A percentile compares a stretch with the other conserved stretches of the same genome.
phyloP scores from a whole-genome alignment of 371 early-diverging fungal species.

The Mucor plumbeus region DNA sequence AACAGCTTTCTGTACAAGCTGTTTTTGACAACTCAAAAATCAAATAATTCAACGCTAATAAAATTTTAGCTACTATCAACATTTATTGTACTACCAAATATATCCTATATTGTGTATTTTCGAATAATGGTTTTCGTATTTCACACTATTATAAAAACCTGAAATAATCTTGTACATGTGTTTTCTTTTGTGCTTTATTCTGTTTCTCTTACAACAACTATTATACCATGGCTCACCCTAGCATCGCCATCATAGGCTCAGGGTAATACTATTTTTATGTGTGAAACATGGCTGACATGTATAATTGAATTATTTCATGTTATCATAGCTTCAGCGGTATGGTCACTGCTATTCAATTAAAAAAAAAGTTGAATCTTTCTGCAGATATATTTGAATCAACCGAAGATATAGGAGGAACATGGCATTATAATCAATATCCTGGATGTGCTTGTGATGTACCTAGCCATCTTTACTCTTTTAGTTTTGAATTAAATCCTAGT shows the following conservation, averaged over 20 bases:
- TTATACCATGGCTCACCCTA: not conserved
- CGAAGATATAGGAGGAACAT: conserved; percentile 65
- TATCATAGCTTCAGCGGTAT: conserved; percentile 58
- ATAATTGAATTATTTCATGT: not conserved
- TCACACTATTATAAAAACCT: not conserved
- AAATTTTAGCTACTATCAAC: not conserved
- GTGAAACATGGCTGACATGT: not conserved
- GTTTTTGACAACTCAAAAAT: too few species aligned
- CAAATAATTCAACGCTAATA: too few species aligned
- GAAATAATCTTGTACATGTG: not conserved
- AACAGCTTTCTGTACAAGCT: too few species aligned
- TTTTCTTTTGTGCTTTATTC: not conserved
- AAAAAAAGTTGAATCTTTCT: conserved; percentile 49
- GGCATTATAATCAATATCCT: conserved; percentile 64
- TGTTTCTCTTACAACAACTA: not conserved
- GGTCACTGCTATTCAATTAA: conserved; percentile 59
- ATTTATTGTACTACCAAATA: not conserved
- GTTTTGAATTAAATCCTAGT: conserved; percentile 45
- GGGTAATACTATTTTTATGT: not conserved
- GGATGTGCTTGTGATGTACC: conserved; percentile 66
- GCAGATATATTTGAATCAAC: conserved; percentile 58
- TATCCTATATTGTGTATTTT: not conserved
- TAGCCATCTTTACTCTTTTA: conserved; percentile 60
- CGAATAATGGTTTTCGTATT: not conserved
- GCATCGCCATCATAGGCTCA: conserved; percentile 11